Percentiles rank a stretch among this genome's conserved stretches.
These are phyloP conservation scores for Apiotrichum domesticum DNA, from an alignment of 1,284 basidiomycete species.

Conservation along the genomic window DNA sequence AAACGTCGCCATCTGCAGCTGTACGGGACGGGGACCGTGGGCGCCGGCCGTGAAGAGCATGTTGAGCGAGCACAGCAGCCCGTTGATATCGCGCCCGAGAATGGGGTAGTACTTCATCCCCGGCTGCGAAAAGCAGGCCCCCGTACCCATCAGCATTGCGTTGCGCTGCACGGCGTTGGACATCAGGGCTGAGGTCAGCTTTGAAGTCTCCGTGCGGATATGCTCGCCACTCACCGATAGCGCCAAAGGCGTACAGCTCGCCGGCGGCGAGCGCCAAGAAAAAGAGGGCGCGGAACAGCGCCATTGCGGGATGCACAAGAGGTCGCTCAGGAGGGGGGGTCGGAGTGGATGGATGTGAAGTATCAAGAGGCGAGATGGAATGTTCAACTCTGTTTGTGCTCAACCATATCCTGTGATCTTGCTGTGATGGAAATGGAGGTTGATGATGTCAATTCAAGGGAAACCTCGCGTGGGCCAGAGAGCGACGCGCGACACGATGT, in stretches of 20 bases:
- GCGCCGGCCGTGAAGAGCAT: constrained; percentile 2
- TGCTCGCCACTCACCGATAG: background rate
- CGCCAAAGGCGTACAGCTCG: background rate
- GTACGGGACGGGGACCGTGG: background rate
- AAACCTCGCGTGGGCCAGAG: no score
- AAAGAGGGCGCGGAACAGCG: background rate
- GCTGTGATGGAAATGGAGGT: no score
- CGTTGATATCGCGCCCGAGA: background rate
- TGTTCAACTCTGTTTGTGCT: no score
- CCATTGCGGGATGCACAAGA: background rate
- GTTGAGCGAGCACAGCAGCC: constrained; percentile 11
- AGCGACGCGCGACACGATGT: no score
- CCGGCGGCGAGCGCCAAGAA: background rate
- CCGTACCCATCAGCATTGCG: background rate
- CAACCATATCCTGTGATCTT: no score
- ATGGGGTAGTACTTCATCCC: background rate
- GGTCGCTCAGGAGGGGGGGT: no score
- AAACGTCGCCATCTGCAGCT: constrained; percentile 8
- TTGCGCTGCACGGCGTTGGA: background rate
- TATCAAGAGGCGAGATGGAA: no score
- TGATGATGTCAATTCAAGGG: no score
- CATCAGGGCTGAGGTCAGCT: background rate
- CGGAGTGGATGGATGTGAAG: no score
- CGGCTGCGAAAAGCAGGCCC: constrained; percentile 3
- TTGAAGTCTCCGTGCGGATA: background rate